Evolutionary conservation across 257 asterid species (phyloP), one percentile per base, ranked within the genome.

Genomic region (Gentiana macrophylla): DNA sequence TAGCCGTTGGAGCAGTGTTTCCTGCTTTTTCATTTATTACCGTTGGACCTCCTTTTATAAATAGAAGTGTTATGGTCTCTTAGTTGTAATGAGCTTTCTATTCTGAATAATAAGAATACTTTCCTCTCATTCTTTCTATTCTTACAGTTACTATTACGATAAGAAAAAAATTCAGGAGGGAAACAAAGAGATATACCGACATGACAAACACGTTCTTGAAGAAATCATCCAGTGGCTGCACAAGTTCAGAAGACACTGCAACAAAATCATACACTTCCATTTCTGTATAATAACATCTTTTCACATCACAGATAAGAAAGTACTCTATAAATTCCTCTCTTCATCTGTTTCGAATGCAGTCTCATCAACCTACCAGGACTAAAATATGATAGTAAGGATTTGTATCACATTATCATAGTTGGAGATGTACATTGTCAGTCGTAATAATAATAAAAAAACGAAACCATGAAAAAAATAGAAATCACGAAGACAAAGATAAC

Each of bases 221-320:
- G 77, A 91, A 87, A 65, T 87, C 84, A 43, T 87, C 96, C 48
- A 91, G 77, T 37, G 98, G 96, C 61, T 81, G 84, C 58, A 91
- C 51, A 5, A 91, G 81, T 63, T 46, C 53, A 56, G 67, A 41
- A 54, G 98, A 91, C 59, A 77, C 78, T 73, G 84, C 86, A 15
- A 87, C 79, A 72, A 91, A 91, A 67, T 77, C 92, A 78, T 91
- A 92, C 62, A 91, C 94, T 70, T 87, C 98, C 89, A 86, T 86
- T 59, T 74, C 98, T 86, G 79, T 24, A 62, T 52, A 43, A 62
- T 47, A 10, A 41, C 46, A 41, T 41, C 8, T 3, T 41, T 41
- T 41, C 48, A 52, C 49, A 53, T 2, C 8, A 10, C 36, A 38
- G 82, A 77, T 64, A 75, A 71, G 68, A 63, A 86, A 52, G 88